Conservation (phyloP, 225 moss, liverwort and hornwort genomes). For the Bryum argenteum region DNA sequence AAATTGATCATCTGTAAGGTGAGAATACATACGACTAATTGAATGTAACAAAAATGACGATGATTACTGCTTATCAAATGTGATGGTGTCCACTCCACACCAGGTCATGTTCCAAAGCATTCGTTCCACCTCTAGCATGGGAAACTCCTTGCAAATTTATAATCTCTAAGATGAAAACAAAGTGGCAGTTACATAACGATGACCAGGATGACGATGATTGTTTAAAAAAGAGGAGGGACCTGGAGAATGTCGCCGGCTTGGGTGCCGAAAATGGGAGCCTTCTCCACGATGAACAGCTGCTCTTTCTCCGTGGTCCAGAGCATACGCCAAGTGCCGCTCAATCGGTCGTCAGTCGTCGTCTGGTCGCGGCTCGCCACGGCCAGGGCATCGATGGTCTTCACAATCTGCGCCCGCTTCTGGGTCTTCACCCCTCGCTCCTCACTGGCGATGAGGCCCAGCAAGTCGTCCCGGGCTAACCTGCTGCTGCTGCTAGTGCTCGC, state of each 20-base stretch:
- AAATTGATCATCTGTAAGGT: no score
- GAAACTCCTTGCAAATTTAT: no score
- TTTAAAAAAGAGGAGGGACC: no score
- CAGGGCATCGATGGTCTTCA: slow-evolving; percentile 68
- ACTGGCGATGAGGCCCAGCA: slow-evolving; percentile 60
- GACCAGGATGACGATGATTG: no score
- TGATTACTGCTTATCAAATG: not conserved
- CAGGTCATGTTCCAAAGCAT: no score
- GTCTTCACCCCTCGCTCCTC: slow-evolving; percentile 79
- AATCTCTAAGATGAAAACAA: no score
- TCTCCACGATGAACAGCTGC: slow-evolving; percentile 82
- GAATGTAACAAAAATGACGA: not conserved
- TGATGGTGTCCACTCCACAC: no score
- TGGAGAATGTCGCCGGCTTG: slow-evolving; percentile 88
- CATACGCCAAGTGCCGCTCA: slow-evolving; percentile 86
- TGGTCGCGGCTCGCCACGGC: slow-evolving; percentile 45
- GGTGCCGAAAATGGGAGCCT: slow-evolving; percentile 74
- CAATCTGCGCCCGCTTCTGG: slow-evolving; percentile 58
- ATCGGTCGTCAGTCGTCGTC: slow-evolving; percentile 62
- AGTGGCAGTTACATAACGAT: no score
- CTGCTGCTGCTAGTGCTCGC: slow-evolving; percentile 11
- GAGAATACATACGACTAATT: not conserved
- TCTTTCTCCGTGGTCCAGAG: slow-evolving; percentile 98
- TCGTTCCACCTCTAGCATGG: no score
- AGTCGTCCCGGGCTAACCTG: slow-evolving; percentile 62